Percentiles rank a stretch among this genome's conserved stretches.
These are phyloP conservation scores for Ogataea methanolica DNA, from an alignment of 805 yeast genomes.

Conservation along the genomic window DNA sequence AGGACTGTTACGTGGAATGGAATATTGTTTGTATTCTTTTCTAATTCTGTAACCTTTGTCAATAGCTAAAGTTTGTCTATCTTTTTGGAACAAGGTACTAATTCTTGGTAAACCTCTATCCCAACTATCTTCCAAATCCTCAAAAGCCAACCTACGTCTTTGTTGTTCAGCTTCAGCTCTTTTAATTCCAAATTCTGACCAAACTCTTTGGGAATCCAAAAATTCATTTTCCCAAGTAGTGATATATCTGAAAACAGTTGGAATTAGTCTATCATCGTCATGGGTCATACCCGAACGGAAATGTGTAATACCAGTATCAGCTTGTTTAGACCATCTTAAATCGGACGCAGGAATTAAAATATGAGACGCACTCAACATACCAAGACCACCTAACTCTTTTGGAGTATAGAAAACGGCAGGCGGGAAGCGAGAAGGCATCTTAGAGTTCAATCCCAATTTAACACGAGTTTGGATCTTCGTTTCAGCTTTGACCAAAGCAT, in stretches of 20 bases:
- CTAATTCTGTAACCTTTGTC: conserved; percentile 92
- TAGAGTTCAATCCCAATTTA: conserved; percentile 90
- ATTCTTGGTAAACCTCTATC: conserved; percentile 96
- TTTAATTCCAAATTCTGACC: conserved; percentile 95
- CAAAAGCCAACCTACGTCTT: conserved; percentile 81
- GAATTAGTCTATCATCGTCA: conserved; percentile 75
- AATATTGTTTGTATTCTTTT: conserved; percentile 69
- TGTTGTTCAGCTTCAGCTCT: conserved; percentile 83
- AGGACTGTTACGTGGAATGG: conserved; percentile 71
- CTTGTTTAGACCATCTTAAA: conserved; percentile 84
- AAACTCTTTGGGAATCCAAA: conserved; percentile 87
- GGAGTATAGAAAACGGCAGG: conserved; percentile 99
- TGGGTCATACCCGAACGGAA: conserved; percentile 91
- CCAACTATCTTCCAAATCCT: conserved; percentile 93
- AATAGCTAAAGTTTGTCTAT: conserved; percentile 88
- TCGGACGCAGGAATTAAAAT: conserved; percentile 93
- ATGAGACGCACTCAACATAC: conserved; percentile 97
- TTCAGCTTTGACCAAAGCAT: conserved; percentile 82
- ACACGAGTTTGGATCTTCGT: conserved; percentile 92
- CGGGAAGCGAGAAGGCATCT: conserved; percentile 98
- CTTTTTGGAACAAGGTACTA: conserved; percentile 91
- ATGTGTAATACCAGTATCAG: conserved; percentile 91
- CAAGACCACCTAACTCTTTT: conserved; percentile 94
- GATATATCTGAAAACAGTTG: conserved; percentile 88
- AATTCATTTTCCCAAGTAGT: conserved; percentile 97